Evolutionary conservation across 805 yeast species (phyloP).

Genomic region (Metschnikowia shivogae): DNA sequence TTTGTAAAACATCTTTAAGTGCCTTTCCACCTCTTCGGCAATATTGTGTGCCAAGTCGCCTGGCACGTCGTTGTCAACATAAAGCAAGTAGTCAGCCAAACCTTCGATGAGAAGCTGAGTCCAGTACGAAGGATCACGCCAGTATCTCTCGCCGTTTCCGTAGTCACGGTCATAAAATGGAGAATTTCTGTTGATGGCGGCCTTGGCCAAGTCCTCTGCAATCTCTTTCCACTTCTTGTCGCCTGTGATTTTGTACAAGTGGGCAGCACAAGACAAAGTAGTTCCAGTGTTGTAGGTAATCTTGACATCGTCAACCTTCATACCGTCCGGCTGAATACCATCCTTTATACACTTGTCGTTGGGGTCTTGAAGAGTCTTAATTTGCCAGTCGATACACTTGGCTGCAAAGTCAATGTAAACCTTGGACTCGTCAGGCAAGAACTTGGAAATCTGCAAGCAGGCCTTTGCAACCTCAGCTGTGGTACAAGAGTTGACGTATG

Average conservation of each 20-base stretch:
- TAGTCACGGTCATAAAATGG: conserved; percentile 65
- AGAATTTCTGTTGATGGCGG: conserved; percentile 53
- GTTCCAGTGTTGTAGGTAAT: conserved; percentile 70
- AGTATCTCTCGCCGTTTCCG: conserved; percentile 49
- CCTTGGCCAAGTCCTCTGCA: conserved; percentile 49
- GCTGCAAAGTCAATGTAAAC: conserved; percentile 56
- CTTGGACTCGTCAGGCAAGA: conserved; percentile 45
- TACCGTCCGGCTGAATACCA: conserved; percentile 50
- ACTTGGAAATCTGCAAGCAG: conserved; percentile 52
- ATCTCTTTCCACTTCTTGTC: conserved; percentile 78
- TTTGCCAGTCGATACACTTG: conserved; percentile 55
- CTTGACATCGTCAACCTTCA: conserved; percentile 46
- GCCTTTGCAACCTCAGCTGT: conserved; percentile 66
- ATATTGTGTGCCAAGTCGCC: conserved; percentile 32
- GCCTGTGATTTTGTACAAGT: conserved; percentile 90
- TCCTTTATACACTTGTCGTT: conserved; percentile 55
- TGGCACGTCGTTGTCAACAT: conserved; percentile 41
- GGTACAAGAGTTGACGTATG: conserved; percentile 61
- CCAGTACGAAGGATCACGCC: conserved; percentile 62
- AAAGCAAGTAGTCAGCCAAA: conserved; percentile 57
- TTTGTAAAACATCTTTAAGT: conserved; percentile 52
- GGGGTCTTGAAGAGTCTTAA: conserved; percentile 48
- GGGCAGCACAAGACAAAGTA: conserved; percentile 59
- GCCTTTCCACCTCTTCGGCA: conserved; percentile 47
- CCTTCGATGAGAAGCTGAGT: conserved; percentile 65